Evolutionary conservation across 306 rosid species (phyloP).

Genomic region (Urtica urens): DNA sequence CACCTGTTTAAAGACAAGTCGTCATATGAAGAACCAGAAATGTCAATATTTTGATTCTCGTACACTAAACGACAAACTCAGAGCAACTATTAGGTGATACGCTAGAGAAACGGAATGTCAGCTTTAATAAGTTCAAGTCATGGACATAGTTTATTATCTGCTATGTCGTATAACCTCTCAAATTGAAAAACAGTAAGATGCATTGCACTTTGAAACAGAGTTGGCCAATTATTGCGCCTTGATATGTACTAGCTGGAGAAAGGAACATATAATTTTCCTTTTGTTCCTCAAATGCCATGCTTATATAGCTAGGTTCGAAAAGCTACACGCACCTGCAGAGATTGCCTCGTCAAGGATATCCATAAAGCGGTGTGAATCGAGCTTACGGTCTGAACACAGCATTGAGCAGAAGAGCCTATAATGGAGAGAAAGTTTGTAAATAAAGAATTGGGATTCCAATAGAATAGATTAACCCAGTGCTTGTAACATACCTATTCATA

Average conservation of each 20-base stretch:
- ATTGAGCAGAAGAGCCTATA: constrained; percentile 86
- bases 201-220: too few species aligned
- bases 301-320: too few species aligned
- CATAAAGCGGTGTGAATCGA: constrained; percentile 52
- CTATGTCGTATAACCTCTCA: too few species aligned
- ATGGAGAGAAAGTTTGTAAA: background rate
- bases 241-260: too few species aligned
- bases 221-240: too few species aligned
- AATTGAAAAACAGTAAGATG: too few species aligned
- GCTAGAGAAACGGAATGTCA: too few species aligned
- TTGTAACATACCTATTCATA: constrained; percentile 49
- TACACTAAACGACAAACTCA: too few species aligned
- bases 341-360: constrained; percentile 68
- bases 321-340: constrained; percentile 45
- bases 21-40: background rate
- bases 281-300: background rate
- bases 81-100: too few species aligned
- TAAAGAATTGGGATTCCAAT: constrained; percentile 2
- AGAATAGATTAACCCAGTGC: constrained; percentile 1
- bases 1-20: constrained; percentile 28
- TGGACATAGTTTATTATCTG: too few species aligned
- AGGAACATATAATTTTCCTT: background rate
- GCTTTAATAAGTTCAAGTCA: too few species aligned
- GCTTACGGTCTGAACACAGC: constrained; percentile 88
- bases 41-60: too few species aligned